A percentile compares a stretch with the other conserved stretches of the same genome.
phyloP scores from a whole-genome alignment of 2,329 filamentous ascomycete genomes.

The Dothistroma pini region DNA sequence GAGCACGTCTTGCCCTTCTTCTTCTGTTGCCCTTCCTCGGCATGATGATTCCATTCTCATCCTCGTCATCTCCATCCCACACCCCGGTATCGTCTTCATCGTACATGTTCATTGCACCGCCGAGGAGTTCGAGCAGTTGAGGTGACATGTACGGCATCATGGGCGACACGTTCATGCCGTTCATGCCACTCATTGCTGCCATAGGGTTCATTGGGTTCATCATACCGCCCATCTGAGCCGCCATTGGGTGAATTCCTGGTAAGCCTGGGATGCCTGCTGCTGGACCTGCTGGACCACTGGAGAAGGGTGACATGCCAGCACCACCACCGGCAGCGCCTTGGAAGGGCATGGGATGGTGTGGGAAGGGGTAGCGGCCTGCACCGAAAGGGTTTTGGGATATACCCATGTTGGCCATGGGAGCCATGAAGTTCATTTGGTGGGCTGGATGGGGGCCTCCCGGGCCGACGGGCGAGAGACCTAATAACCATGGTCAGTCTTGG shows the following conservation, averaged over 20 bases:
- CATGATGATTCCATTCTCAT: not conserved
- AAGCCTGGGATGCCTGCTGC: not conserved
- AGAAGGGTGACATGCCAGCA: not conserved
- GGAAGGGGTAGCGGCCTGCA: conserved; percentile 20
- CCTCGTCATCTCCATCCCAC: conserved; percentile 15
- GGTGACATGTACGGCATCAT: conserved; percentile 3
- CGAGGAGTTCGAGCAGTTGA: conserved; percentile 4
- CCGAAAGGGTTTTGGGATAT: conserved; percentile 11
- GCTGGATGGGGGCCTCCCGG: conserved; percentile 14
- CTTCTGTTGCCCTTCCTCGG: not conserved
- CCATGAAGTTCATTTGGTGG: conserved; percentile 23
- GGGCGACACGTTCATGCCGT: not conserved
- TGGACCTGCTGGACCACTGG: not conserved
- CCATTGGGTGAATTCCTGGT: not conserved
- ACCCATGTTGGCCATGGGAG: conserved; percentile 10
- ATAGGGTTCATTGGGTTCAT: conserved; percentile 5
- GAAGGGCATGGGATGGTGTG: conserved; percentile 11
- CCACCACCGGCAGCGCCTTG: not conserved
- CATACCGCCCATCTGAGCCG: not conserved
- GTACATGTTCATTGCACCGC: not conserved
- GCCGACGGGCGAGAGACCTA: conserved; percentile 15
- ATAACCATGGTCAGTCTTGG: not conserved
- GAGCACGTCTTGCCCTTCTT: not conserved
- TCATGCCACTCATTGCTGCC: not conserved
- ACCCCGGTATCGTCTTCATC: conserved; percentile 12